Evolutionary conservation across 805 yeast genomes (phyloP), one percentile per base, ranked within the genome.

Genomic region (Metschnikowia shivogae): DNA sequence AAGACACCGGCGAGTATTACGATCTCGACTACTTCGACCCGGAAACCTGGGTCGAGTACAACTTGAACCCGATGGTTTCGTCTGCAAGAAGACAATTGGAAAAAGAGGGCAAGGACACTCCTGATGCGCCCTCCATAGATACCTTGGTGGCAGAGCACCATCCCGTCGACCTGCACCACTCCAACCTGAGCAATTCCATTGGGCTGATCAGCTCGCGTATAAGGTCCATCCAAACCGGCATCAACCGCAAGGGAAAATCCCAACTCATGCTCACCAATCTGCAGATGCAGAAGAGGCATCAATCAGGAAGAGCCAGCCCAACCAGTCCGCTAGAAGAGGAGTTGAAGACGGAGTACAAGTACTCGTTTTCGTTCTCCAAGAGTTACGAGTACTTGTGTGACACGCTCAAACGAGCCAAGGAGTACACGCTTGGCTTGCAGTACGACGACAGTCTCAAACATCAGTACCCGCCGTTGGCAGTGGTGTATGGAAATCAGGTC

Each of bases 21-120:
- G 78, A 78, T 46, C 59, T 89, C 19, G 96, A 90, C 68, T 87
- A 78, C 55, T 90, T 85, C 57, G 83, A 90, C 55, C 85, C 88
- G 1, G 75, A 87, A 7, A 78, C 79, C 12, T 90, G 97, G 97
- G 80, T 78, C 8, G 77, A 82, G 50, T 82, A 84, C 57, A 80
- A 82, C 41, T 64, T 89, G 33, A 83, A 84, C 27, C 97, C 97
- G 0, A 66, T 87, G 39, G 93, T 88, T 1, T 65, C 78, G 28
- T 64, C 59, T 43, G 60, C 57, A 49, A 55, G 71, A 54, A 63
- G 54, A 28, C 39, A 34, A 13, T 41, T 42, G 24, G 53, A 49
- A 26, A 36, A 39, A 11, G 43, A 35, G 32, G 34, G 33, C 13
- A 34, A 26, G 11, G 48, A 17, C 36, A 20, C 35, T 11, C 38